phyloP scores from a whole-genome alignment of 495 filamentous ascomycete species.

The Astrocystis sublimbata region DNA sequence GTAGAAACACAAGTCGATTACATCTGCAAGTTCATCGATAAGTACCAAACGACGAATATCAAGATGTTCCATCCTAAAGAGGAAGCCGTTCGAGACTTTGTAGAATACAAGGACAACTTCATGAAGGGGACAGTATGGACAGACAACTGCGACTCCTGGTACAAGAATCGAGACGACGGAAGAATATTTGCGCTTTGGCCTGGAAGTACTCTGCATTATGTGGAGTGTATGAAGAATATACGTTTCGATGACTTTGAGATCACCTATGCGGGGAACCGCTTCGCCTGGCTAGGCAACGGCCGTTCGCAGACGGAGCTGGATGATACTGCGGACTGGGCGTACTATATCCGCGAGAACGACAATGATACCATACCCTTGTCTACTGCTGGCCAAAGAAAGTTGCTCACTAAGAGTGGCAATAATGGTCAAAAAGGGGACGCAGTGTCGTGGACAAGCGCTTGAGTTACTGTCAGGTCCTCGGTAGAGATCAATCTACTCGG shows the following conservation, averaged over 20 bases:
- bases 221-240: constrained; percentile 48
- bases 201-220: constrained; percentile 52
- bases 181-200: constrained; percentile 49
- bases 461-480: background rate
- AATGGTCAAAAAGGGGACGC: background rate
- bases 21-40: constrained; percentile 47
- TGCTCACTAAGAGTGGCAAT: constrained; percentile 19
- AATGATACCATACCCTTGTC: constrained; percentile 9
- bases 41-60: constrained; percentile 50
- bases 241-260: constrained; percentile 56
- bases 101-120: constrained; percentile 43
- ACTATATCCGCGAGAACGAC: constrained; percentile 24
- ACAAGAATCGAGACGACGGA: constrained; percentile 46
- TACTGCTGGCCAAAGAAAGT: constrained; percentile 18
- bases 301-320: constrained; percentile 28
- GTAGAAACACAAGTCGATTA: constrained; percentile 31
- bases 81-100: constrained; percentile 44
- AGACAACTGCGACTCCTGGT: constrained; percentile 50
- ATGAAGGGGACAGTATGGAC: constrained; percentile 51
- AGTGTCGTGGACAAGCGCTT: background rate
- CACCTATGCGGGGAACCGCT: constrained; percentile 49
- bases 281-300: constrained; percentile 55
- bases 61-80: constrained; percentile 45
- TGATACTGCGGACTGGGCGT: constrained; percentile 26
- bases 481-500: background rate